Base-by-base conservation (phyloP, 345 rosid species). In the Punica granatum region DNA sequence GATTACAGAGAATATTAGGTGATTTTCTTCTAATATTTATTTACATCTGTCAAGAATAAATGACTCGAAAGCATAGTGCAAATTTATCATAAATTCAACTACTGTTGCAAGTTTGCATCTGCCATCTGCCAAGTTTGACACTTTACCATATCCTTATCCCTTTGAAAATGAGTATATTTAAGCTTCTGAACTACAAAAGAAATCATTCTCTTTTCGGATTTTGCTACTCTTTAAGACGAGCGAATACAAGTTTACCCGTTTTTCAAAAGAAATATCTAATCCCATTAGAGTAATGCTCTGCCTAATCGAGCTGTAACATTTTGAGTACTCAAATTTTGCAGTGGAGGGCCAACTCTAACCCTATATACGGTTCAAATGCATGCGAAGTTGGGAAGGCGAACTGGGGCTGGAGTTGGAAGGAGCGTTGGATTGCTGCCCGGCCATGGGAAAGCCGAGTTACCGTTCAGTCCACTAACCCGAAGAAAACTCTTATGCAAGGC, bases 361-460 rank as follows among this genome's bases (percentile, higher is more conserved):
- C 64, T 65, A 65, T 75, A 68, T 82, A 70, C 28, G 85, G 88
- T 64, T 68, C 76, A 19, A 76, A 81, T 32, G 67, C 77, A 63
- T 81, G 80, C 69, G 96, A 83, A 63, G 73, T 89, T 11, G 84
- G 92, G 23, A 94, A 88, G 80, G 83, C 85, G 0, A 87, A 85
- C 43, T 94, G 97, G 96, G 95, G 92, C 64, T 94, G 99, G 99
- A 91, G 99, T 79, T 94, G 99, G 96, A 87, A 72, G 82, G 97
- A 94, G 56, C 86, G 92, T 34, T 94, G 99, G 99, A 81, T 94
- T 51, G 82, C 96, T 73, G 92, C 80, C 76, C 81, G 95, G 16
- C 99, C 99, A 31, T 94, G 99, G 99, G 97, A 94, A 75, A 83
- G 82, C 65, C 90, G 92, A 49, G 66, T 80, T 28, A 82, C 86